These are phyloP conservation scores for Tetragonia tetragonoides DNA, from an alignment of 148 eudicot genomes.

Conservation along the genomic window DNA sequence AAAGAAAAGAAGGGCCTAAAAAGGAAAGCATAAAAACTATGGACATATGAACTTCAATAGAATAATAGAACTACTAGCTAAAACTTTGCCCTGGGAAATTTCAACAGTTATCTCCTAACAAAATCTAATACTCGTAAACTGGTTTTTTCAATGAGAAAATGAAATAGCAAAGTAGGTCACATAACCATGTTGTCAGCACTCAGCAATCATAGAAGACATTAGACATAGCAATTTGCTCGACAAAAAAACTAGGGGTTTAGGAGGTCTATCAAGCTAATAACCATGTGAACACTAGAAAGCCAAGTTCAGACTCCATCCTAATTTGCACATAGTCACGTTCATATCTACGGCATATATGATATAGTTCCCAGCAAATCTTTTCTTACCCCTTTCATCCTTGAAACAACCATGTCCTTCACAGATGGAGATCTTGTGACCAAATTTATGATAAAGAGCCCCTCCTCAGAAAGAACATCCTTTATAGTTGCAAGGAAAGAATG, in stretches of 20 bases:
- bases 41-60: no score
- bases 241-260: not conserved
- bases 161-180: no score
- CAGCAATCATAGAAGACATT: not conserved
- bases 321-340: not conserved
- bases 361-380: constrained; percentile 7
- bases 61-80: no score
- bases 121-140: not conserved
- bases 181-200: not conserved
- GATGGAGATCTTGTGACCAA: constrained; percentile 82
- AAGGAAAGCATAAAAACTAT: no score
- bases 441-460: constrained; percentile 83
- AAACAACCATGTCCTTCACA: constrained; percentile 57
- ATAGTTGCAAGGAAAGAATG: constrained; percentile 62
- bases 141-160: no score
- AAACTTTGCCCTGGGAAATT: not conserved
- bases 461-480: constrained; percentile 62
- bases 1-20: no score
- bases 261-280: not conserved
- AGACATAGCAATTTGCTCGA: not conserved
- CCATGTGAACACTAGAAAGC: not conserved
- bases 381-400: constrained; percentile 80
- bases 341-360: not conserved
- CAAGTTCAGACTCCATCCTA: not conserved
- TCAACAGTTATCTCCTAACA: not conserved